Evolutionary conservation across 1,139 yeast species (phyloP), one percentile per base, ranked within the genome.

Genomic region (Pichia sp.): DNA sequence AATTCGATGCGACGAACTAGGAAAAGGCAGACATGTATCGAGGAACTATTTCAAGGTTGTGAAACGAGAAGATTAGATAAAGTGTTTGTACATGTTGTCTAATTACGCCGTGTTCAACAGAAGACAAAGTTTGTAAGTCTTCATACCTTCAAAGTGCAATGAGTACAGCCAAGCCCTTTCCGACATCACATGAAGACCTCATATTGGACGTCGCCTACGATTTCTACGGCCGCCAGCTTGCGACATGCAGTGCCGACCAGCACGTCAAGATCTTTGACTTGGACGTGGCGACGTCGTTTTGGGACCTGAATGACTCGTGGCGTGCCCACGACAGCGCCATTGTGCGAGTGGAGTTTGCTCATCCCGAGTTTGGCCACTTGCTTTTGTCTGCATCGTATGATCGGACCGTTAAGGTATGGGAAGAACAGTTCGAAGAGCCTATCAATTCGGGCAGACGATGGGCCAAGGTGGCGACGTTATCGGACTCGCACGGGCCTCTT

Each of bases 321-420:
- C 87, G 87, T 63, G 98, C 98, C 1, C 99, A 93, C 67, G 97
- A 93, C 64, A 85, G 96, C 7, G 83, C 92, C 60, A 80, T 93
- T 34, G 87, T 89, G 47, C 82, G 86, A 62, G 76, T 93, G 5
- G 82, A 84, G 53, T 93, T 97, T 96, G 97, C 98, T 0, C 87
- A 89, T 55, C 99, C 99, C 1, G 95, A 90, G 68, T 90, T 84
- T 69, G 95, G 96, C 5, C 88, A 89, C 64, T 75, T 93, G 6
- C 71, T 93, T 34, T 96, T 97, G 0, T 83, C 95, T 30, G 90
- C 95, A 49, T 89, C 97, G 1, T 89, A 87, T 67, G 99, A 93
- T 67, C 79, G 96, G 55, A 87, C 96, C 0, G 85, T 92, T 26
- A 86, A 87, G 64, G 75, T 93, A 44, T 93, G 96, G 93, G 96